phyloP scores from a whole-genome alignment of 805 yeast species.

The Metschnikowia santaceciliae region DNA sequence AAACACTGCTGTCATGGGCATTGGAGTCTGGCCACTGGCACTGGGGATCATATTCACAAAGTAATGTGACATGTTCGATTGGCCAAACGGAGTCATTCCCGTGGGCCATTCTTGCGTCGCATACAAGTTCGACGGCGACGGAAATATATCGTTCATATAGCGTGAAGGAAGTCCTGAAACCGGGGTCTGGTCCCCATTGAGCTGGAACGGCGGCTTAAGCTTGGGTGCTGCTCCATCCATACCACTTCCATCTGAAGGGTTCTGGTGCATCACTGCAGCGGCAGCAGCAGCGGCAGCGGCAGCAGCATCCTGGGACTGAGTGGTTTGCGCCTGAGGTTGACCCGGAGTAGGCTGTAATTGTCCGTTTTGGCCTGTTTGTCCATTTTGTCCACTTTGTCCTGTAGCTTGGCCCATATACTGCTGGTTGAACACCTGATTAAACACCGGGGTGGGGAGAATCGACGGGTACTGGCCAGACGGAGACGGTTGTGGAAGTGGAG shows the following conservation, averaged over 20 bases:
- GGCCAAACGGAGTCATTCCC: conserved; percentile 36
- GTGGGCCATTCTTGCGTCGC: conserved; percentile 48
- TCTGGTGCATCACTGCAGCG: background rate
- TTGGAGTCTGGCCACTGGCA: conserved; percentile 18
- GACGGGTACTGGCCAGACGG: conserved; percentile 19
- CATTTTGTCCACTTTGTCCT: background rate
- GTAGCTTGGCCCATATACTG: conserved; percentile 10
- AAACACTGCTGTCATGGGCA: conserved; percentile 12
- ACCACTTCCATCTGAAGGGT: background rate
- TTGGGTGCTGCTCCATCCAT: conserved; percentile 10
- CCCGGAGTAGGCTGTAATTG: background rate
- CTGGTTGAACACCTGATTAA: conserved; percentile 24
- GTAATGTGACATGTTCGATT: conserved; percentile 31
- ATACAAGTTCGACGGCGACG: conserved; percentile 77
- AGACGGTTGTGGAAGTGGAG: conserved; percentile 30
- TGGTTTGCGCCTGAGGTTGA: background rate
- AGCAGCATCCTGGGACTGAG: conserved; percentile 2
- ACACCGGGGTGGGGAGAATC: conserved; percentile 29
- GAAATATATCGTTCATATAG: conserved; percentile 68
- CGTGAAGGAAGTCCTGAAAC: conserved; percentile 67
- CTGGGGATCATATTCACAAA: conserved; percentile 33
- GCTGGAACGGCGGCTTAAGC: conserved; percentile 16
- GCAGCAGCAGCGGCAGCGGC: conserved; percentile 4
- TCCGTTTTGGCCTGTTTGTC: background rate
- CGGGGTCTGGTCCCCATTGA: conserved; percentile 61